phyloP scores from a whole-genome alignment of 2,329 filamentous ascomycete genomes.

The Xylaria sp. region DNA sequence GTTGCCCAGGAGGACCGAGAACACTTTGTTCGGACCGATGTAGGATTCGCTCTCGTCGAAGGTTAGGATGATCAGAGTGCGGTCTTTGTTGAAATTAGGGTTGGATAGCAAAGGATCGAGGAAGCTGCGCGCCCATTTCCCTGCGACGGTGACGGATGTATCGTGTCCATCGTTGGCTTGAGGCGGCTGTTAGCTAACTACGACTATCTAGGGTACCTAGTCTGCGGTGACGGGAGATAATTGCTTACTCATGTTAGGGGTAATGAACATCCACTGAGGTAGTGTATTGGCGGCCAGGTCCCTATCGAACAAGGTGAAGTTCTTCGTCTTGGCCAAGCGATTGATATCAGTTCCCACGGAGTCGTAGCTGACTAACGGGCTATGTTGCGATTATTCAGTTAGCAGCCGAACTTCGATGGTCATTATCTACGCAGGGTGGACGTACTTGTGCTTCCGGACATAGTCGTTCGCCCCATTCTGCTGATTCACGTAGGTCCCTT shows the following conservation, averaged over 20 bases:
- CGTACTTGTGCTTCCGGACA: conserved; percentile 71
- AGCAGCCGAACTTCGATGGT: not conserved
- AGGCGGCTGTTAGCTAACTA: conserved; percentile 9
- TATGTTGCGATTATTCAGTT: conserved; percentile 18
- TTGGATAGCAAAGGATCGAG: conserved; percentile 46
- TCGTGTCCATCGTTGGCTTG: conserved; percentile 48
- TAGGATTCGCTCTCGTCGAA: conserved; percentile 49
- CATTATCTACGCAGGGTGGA: not conserved
- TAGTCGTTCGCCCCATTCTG: conserved; percentile 68
- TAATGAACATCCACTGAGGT: conserved; percentile 56
- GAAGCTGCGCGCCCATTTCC: conserved; percentile 46
- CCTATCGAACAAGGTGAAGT: conserved; percentile 48
- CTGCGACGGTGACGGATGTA: conserved; percentile 45
- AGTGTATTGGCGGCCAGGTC: conserved; percentile 45
- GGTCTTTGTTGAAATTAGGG: conserved; percentile 52
- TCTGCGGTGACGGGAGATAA: not conserved
- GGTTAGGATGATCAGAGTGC: conserved; percentile 47
- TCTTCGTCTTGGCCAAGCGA: conserved; percentile 49
- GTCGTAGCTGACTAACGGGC: conserved; percentile 50
- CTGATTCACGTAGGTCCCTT: conserved; percentile 64
- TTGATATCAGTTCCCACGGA: conserved; percentile 46
- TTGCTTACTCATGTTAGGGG: conserved; percentile 57
- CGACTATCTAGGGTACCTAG: not conserved
- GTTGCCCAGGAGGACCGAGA: conserved; percentile 44
- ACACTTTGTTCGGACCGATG: conserved; percentile 42